Percentiles rank a stretch among this genome's conserved stretches.
Conservation (phyloP, 768 basidiomycete genomes). For the Lentinula lateritia region DNA sequence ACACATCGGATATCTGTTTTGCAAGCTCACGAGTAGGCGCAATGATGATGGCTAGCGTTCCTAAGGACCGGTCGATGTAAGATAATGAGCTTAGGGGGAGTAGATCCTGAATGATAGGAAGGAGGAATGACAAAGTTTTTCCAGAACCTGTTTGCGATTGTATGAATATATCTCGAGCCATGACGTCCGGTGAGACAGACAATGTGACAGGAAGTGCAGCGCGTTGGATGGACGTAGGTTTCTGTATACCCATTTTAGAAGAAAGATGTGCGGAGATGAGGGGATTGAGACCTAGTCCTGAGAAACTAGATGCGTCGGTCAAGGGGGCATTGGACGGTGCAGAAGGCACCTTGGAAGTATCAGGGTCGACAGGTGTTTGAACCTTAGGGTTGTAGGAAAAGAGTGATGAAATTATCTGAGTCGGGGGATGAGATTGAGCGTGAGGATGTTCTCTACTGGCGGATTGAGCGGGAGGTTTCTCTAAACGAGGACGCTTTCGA, state of each 20-base stretch:
- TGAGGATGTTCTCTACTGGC: slow-evolving; percentile 15
- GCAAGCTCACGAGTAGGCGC: slow-evolving; percentile 95
- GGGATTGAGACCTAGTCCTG: slow-evolving; percentile 78
- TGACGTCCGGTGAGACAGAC: slow-evolving; percentile 27
- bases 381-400: slow-evolving; percentile 81
- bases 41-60: slow-evolving; percentile 90
- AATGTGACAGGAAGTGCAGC: slow-evolving; percentile 58
- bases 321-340: slow-evolving; percentile 84
- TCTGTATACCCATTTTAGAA: slow-evolving; percentile 73
- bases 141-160: slow-evolving; percentile 98
- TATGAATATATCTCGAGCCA: slow-evolving; percentile 75
- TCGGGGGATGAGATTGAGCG: slow-evolving; percentile 21
- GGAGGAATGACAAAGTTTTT: slow-evolving; percentile 89
- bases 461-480: slow-evolving; percentile 5
- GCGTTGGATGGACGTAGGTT: slow-evolving; percentile 89
- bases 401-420: slow-evolving; percentile 81
- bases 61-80: slow-evolving; percentile 91
- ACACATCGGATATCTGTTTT: slow-evolving; percentile 94
- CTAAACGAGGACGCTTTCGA: slow-evolving; percentile 39
- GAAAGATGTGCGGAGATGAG: slow-evolving; percentile 74
- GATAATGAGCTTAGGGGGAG: slow-evolving; percentile 85
- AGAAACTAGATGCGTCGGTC: slow-evolving; percentile 68
- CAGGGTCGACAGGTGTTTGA: slow-evolving; percentile 29
- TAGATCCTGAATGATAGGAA: slow-evolving; percentile 93
- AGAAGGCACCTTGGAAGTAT: slow-evolving; percentile 19